These are phyloP conservation scores for Ceratorhiza oryzae-sativae DNA, from an alignment of 1,284 basidiomycete genomes.

Conservation along the genomic window DNA sequence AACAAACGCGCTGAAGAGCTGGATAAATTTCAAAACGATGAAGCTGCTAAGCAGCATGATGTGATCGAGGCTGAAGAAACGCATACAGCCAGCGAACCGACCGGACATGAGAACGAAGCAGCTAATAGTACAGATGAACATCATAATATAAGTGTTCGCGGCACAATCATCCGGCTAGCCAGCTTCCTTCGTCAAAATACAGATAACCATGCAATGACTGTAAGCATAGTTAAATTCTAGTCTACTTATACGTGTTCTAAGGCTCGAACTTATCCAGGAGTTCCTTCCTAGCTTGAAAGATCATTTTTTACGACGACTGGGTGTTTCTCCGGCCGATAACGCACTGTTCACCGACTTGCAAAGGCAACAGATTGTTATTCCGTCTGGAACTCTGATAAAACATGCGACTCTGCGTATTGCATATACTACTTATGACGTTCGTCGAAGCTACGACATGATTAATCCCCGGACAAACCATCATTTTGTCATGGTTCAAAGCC, in stretches of 20 bases:
- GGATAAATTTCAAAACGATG: background rate
- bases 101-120: no score
- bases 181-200: background rate
- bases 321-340: background rate
- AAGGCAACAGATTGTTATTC: constrained; percentile 34
- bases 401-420: background rate
- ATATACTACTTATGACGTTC: constrained; percentile 32
- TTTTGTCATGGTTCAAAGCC: background rate
- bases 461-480: constrained; percentile 2
- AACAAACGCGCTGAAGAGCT: background rate
- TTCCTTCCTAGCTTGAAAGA: background rate
- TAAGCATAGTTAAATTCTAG: no score
- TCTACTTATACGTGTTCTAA: no score
- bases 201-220: background rate
- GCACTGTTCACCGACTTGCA: background rate
- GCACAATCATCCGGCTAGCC: background rate
- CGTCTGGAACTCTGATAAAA: background rate
- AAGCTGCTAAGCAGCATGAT: no score
- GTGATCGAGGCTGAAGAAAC: background rate
- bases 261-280: background rate
- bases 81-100: no score
- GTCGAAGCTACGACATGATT: constrained; percentile 4
- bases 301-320: background rate
- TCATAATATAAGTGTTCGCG: background rate
- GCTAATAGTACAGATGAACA: background rate